Base-by-base conservation (phyloP, 1,284 basidiomycete species). In the Rhodotorula sp. region DNA sequence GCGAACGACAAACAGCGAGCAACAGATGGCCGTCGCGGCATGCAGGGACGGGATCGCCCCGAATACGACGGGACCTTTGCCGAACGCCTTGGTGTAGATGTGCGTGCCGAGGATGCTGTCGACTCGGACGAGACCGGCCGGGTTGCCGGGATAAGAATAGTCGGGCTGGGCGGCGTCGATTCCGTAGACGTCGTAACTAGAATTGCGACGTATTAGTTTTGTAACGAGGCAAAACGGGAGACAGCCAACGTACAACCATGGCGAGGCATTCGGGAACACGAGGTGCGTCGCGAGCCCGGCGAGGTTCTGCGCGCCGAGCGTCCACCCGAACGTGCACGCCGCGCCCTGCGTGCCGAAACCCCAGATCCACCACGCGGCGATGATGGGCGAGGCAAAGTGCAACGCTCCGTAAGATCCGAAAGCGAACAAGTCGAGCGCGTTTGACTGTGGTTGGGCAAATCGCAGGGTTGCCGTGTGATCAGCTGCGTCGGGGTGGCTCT, bases 341-440 rank as follows among this genome's bases (percentile, higher is more conserved):
- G 74, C 74, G 23, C 77, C 77, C 47, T 77, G 75, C 43, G 74
- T 57, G 0, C 70, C 76, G 47, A 77, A 78, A 19, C 72, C 73
- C 77, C 77, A 78, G 49, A 73, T 64, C 74, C 77, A 78, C 76
- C 77, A 78, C 1, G 63, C 77, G 0, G 68, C 67, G 54, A 76
- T 23, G 73, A 78, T 72, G 6, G 77, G 73, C n/a, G 66, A 70
- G 4, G 77, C 75, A 28, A 77, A 77, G 58, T 77, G 77, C 0
- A 76, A 67, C 0, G 72, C 72, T 23, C 72, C 72, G 60, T 74
- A 74, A 7, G 72, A 64, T 16, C 57, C 62, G 56, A 74, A 74
- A 1, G 69, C 69, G 54, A 65, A 48, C 28, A 74, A 60, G 54
- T 74, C 72, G 57, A 74, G 64, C 5, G 19, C 19, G 60, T 68